Conservation (phyloP, 225 moss, liverwort and hornwort genomes). For the Antitrichia curtipendula region DNA sequence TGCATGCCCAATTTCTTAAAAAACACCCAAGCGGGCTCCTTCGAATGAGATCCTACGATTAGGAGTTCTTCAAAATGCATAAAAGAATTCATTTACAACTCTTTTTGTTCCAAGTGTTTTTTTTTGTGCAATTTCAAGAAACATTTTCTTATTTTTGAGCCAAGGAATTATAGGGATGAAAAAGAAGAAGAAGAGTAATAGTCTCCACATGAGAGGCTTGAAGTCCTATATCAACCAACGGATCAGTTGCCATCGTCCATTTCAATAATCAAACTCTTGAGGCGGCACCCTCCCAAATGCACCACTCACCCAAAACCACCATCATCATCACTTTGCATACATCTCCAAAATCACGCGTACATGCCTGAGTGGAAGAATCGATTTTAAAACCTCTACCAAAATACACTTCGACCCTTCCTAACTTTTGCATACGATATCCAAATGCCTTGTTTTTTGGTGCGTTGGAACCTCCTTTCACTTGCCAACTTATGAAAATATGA, state of each 20-base stretch:
- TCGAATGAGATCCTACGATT: neutral
- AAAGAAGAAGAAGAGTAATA: neutral
- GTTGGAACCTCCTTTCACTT: too few relatives aligned
- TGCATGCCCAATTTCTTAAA: rapidly evolving
- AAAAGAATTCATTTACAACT: neutral
- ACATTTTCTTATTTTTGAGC: neutral
- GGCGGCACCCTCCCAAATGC: neutral
- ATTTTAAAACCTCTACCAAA: neutral
- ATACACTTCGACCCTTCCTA: neutral
- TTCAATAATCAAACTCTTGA: neutral
- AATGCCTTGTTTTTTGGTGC: rapidly evolving
- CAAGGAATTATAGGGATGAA: rapidly evolving
- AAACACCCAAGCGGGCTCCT: rapidly evolving
- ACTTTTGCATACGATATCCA: too few relatives aligned
- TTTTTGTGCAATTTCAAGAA: neutral
- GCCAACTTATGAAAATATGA: too few relatives aligned
- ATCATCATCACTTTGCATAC: neutral
- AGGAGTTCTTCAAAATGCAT: neutral
- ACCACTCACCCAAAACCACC: rapidly evolving
- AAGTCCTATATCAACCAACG: rapidly evolving
- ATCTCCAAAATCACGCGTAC: neutral
- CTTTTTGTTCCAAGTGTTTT: rapidly evolving
- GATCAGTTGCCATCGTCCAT: rapidly evolving
- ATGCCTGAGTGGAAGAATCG: rapidly evolving
- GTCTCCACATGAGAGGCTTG: rapidly evolving